Percentiles rank a stretch among this genome's conserved stretches.
Conservation (phyloP, 352 stramenopile species). For the Thraustochytrium striatum region DNA sequence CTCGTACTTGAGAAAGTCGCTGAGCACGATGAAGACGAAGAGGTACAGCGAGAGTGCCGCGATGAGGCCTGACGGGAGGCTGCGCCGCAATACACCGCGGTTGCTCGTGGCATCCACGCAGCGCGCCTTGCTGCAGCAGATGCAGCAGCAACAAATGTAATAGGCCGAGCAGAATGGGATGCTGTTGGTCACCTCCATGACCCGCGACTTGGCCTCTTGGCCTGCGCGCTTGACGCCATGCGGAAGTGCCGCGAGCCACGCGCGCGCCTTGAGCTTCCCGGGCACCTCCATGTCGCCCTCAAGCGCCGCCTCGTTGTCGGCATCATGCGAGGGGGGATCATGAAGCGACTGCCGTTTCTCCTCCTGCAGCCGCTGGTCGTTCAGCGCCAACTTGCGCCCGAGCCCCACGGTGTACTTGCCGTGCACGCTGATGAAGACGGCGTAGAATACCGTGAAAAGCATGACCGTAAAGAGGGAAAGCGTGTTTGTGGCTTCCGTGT, state of each 20-base stretch:
- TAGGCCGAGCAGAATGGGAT: slow-evolving; percentile 15
- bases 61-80: slow-evolving; percentile 1
- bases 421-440: not conserved
- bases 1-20: not conserved
- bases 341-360: not conserved
- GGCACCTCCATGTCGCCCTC: not conserved
- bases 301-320: not conserved
- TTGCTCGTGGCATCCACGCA: not conserved
- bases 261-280: not conserved
- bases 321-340: not conserved
- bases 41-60: not conserved
- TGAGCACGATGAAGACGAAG: not conserved
- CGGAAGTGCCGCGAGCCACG: not conserved
- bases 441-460: not conserved
- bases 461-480: not conserved
- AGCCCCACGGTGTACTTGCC: not conserved
- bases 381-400: not conserved
- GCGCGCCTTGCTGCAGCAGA: slow-evolving; percentile 3
- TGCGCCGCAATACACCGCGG: not conserved
- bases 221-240: not conserved
- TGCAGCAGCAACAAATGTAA: slow-evolving; percentile 31
- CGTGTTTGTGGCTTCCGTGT: not conserved
- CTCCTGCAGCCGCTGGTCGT: not conserved
- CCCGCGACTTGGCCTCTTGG: not conserved
- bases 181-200: not conserved